These are phyloP conservation scores for Fimicolochytrium jonesii DNA, from an alignment of 192 early-diverging fungal genomes.

Conservation along the genomic window DNA sequence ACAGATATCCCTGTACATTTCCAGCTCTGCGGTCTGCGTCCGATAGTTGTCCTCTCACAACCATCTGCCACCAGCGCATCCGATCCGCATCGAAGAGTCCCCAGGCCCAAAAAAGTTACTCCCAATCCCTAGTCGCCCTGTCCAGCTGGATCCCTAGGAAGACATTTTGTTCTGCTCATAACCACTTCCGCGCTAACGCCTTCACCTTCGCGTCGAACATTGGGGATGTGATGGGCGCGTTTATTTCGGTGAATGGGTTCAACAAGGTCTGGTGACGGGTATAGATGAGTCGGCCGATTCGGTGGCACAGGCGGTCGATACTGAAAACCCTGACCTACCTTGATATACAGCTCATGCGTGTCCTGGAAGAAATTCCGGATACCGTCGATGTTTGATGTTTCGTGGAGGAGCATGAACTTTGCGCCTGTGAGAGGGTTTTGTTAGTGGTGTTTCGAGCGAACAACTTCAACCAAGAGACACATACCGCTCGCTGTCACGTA, in stretches of 20 bases:
- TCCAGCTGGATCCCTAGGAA: too few species aligned
- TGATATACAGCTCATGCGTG: constrained; percentile 79
- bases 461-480: not conserved
- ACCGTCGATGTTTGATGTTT: constrained; percentile 68
- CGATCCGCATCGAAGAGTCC: too few species aligned
- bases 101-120: too few species aligned
- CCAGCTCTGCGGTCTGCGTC: too few species aligned
- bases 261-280: constrained; percentile 56
- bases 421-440: constrained; percentile 45
- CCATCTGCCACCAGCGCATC: too few species aligned
- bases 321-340: constrained; percentile 48
- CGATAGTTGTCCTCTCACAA: too few species aligned
- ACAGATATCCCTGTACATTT: too few species aligned
- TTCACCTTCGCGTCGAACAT: constrained; percentile 80
- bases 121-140: too few species aligned
- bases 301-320: not conserved
- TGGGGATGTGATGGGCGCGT: constrained; percentile 70
- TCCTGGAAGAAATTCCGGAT: constrained; percentile 82
- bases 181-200: constrained; percentile 66
- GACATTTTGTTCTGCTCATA: too few species aligned
- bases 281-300: not conserved
- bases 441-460: too few species aligned
- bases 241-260: constrained; percentile 89
- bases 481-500: constrained; percentile 86
- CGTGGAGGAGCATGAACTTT: constrained; percentile 80